phyloP scores from a whole-genome alignment of 805 yeast genomes.

The Candida suzukii region DNA sequence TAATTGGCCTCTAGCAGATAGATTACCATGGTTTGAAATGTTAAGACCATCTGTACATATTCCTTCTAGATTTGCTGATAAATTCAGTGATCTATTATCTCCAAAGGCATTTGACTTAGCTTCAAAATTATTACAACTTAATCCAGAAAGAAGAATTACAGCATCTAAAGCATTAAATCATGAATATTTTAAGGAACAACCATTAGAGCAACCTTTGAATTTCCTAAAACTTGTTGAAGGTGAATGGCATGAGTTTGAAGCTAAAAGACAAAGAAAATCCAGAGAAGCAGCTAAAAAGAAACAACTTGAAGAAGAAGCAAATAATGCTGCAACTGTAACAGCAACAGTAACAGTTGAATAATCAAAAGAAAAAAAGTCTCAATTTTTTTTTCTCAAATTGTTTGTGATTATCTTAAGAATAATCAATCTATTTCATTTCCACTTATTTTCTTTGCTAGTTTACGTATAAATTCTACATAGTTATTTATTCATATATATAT shows the following conservation, averaged over 20 bases:
- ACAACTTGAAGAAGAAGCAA: conserved; percentile 16
- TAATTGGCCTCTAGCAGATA: conserved; percentile 72
- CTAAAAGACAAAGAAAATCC: conserved; percentile 61
- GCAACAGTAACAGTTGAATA: not conserved
- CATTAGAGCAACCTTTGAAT: conserved; percentile 51
- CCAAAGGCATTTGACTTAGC: conserved; percentile 62
- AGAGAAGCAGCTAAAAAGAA: not conserved
- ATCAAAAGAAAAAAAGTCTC: not conserved
- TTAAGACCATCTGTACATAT: conserved; percentile 48
- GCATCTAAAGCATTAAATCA: conserved; percentile 68
- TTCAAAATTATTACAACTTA: conserved; percentile 48
- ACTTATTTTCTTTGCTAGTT: no score
- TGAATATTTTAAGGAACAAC: conserved; percentile 65
- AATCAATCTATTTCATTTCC: no score
- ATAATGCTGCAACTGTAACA: not conserved
- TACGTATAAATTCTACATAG: no score
- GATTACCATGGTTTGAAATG: conserved; percentile 91
- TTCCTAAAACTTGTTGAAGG: conserved; percentile 54
- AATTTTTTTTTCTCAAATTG: no score
- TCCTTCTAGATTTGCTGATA: conserved; percentile 32
- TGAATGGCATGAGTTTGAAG: conserved; percentile 97
- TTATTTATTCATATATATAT: no score
- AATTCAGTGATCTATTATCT: conserved; percentile 35
- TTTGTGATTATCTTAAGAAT: no score
- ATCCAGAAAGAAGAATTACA: conserved; percentile 61